A percentile compares a stretch with the other conserved stretches of the same genome.
Conservation (phyloP, 2,329 filamentous ascomycete genomes). For the Claviceps sp. region DNA sequence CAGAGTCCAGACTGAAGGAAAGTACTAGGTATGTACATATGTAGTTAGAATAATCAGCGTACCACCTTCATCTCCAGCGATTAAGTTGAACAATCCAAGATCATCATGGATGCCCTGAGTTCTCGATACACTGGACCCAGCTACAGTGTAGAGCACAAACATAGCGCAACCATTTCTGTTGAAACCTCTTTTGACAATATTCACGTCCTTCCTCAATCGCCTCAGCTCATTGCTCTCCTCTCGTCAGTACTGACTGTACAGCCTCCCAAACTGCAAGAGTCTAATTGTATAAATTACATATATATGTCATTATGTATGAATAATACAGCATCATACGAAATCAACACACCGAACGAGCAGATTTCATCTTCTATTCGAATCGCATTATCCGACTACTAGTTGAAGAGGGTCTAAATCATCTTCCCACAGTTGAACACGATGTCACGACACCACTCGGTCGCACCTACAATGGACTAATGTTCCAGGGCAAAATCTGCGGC, state of each 20-base stretch:
- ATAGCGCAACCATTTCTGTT: constrained; percentile 78
- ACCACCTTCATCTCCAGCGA: too few relatives aligned
- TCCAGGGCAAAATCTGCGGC: constrained; percentile 96
- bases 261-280: not conserved
- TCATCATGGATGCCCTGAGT: constrained; percentile 12
- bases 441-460: constrained; percentile 86
- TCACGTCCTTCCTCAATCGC: constrained; percentile 79
- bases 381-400: constrained; percentile 92
- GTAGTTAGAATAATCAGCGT: too few relatives aligned
- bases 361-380: constrained; percentile 99
- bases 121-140: constrained; percentile 63
- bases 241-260: constrained; percentile 50
- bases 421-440: constrained; percentile 77
- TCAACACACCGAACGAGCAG: constrained; percentile 75
- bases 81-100: not conserved
- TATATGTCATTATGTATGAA: too few relatives aligned
- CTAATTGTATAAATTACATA: not conserved
- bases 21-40: too few relatives aligned
- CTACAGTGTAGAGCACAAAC: constrained; percentile 69
- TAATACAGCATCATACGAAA: constrained; percentile 78
- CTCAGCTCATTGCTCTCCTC: constrained; percentile 90
- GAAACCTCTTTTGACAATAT: constrained; percentile 75
- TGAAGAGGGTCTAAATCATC: constrained; percentile 92
- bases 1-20: too few relatives aligned
- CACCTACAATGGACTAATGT: constrained; percentile 80